Conservation (phyloP, 768 basidiomycete genomes). For the Sporobolomyces pararoseus region DNA sequence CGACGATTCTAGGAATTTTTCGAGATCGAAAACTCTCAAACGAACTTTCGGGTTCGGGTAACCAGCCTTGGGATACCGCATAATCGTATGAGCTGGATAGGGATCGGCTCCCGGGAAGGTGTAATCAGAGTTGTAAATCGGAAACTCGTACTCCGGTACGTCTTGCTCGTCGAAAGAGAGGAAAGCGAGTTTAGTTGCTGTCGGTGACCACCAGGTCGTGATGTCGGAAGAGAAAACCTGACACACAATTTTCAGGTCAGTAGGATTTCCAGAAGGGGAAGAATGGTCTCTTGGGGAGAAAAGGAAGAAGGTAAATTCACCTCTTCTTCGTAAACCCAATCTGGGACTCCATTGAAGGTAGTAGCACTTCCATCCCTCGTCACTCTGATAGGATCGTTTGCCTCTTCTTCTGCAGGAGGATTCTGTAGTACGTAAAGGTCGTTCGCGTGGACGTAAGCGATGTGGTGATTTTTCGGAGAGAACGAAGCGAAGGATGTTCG, state of each 20-base stretch:
- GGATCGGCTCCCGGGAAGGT: constrained; percentile 25
- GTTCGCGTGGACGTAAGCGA: constrained; percentile 80
- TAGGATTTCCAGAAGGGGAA: background rate
- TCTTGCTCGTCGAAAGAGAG: constrained; percentile 80
- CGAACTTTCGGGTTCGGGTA: constrained; percentile 76
- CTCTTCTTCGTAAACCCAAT: constrained; percentile 98
- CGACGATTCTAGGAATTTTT: constrained; percentile 54
- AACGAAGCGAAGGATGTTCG: constrained; percentile 66
- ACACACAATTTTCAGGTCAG: background rate
- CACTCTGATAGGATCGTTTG: constrained; percentile 58
- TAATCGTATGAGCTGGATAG: constrained; percentile 49
- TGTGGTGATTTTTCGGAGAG: constrained; percentile 74
- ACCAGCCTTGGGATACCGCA: constrained; percentile 69
- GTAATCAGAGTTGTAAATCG: constrained; percentile 59
- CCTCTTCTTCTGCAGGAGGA: constrained; percentile 21
- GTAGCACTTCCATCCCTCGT: constrained; percentile 76
- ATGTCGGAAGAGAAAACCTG: constrained; percentile 52
- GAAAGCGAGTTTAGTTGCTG: constrained; percentile 68
- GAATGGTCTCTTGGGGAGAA: too few species aligned
- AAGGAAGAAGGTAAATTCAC: constrained; percentile 54
- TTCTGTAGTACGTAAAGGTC: constrained; percentile 68
- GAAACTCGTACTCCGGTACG: constrained; percentile 80
- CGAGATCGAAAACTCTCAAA: constrained; percentile 76
- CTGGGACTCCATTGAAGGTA: constrained; percentile 88
- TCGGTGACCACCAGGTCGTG: constrained; percentile 89